phyloP scores from a whole-genome alignment of 106 monocot genomes.

The Acorus gramineus region DNA sequence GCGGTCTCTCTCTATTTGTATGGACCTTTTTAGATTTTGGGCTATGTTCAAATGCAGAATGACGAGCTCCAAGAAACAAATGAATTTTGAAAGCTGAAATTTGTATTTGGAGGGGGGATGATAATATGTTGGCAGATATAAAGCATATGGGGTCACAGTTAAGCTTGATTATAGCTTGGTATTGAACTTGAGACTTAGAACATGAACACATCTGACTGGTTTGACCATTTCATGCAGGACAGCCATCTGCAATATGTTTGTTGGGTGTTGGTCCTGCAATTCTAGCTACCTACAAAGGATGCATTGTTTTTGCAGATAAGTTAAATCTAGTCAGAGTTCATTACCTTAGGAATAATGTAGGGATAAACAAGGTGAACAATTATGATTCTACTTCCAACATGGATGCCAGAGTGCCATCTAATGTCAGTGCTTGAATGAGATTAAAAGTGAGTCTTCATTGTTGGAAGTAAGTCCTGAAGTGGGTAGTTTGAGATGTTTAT shows the following conservation, averaged over 20 bases:
- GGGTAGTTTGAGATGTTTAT: slow-evolving; percentile 1
- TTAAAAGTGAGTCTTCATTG: slow-evolving; percentile 15
- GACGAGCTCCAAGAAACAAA: slow-evolving; percentile 89
- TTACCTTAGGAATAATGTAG: slow-evolving; percentile 62
- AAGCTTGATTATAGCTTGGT: slow-evolving; percentile 80
- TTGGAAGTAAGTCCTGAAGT: slow-evolving; percentile 14
- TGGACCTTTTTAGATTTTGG: background rate
- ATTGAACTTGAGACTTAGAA: slow-evolving; percentile 97
- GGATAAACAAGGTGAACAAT: slow-evolving; percentile 79
- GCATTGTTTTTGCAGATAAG: slow-evolving; percentile 87
- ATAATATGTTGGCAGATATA: slow-evolving; percentile 85
- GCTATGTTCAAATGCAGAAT: slow-evolving; percentile 46
- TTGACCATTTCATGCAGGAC: slow-evolving; percentile 66
- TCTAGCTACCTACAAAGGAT: slow-evolving; percentile 90
- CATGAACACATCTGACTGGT: slow-evolving; percentile 86
- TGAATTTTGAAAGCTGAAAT: slow-evolving; percentile 82
- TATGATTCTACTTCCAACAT: slow-evolving; percentile 56
- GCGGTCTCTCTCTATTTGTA: background rate
- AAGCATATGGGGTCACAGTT: slow-evolving; percentile 94
- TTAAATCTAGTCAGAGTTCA: slow-evolving; percentile 85
- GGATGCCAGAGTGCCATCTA: slow-evolving; percentile 86
- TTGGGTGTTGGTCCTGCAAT: slow-evolving; percentile 84
- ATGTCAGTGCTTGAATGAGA: slow-evolving; percentile 30
- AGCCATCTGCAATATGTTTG: slow-evolving; percentile 90
- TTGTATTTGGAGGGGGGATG: slow-evolving; percentile 87